These are phyloP conservation scores for Lippia alba DNA, from an alignment of 305 asterid genomes.

Conservation along the genomic window DNA sequence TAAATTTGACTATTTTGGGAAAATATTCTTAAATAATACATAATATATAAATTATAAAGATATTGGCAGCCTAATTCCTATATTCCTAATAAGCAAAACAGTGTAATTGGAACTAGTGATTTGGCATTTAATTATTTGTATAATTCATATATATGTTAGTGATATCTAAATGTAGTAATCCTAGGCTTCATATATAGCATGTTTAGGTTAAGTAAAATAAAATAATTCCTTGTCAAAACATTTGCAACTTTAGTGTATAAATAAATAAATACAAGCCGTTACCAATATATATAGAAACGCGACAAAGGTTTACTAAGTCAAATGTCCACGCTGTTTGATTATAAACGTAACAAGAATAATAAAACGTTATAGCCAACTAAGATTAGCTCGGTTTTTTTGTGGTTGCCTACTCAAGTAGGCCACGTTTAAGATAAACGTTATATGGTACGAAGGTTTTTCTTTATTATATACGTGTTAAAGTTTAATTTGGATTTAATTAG, in stretches of 20 bases:
- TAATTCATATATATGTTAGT: too few species aligned
- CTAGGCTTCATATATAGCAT: neutral
- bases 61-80: slow-evolving; percentile 20
- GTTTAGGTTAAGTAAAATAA: neutral
- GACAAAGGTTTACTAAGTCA: slow-evolving; percentile 36
- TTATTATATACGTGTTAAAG: too few species aligned
- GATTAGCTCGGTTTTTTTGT: neutral
- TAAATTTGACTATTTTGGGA: slow-evolving; percentile 26
- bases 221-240: slow-evolving; percentile 5
- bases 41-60: neutral
- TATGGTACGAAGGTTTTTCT: too few species aligned
- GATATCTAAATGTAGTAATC: too few species aligned
- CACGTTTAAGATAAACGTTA: too few species aligned
- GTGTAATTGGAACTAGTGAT: neutral
- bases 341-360: neutral
- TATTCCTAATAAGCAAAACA: too few species aligned
- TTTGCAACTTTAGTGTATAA: slow-evolving; percentile 4
- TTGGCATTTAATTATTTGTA: neutral
- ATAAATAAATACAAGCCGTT: too few species aligned
- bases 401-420: too few species aligned
- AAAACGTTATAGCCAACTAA: neutral
- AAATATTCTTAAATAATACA: too few species aligned
- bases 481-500: too few species aligned
- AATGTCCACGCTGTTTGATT: slow-evolving; percentile 30
- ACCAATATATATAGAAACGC: too few species aligned